A percentile compares a stretch with the other conserved stretches of the same genome.
Evolutionary conservation across 1,139 yeast species (phyloP).

Genomic region (Keqinozyma sinolaborantium): DNA sequence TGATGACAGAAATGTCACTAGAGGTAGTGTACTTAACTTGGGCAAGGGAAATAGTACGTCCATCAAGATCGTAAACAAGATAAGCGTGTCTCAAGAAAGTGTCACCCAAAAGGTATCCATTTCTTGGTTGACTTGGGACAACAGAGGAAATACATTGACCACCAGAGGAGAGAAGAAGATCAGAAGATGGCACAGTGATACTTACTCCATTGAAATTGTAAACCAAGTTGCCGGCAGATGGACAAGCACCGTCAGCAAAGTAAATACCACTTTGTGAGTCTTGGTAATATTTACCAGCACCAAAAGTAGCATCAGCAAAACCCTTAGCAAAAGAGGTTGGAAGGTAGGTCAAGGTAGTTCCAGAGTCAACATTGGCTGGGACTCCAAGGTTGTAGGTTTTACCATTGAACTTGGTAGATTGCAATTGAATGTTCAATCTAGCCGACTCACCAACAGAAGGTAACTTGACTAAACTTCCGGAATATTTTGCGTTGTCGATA

Average conservation of each 20-base stretch:
- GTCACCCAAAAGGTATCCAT: constrained; percentile 15
- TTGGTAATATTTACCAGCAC: constrained; percentile 3
- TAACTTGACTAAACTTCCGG: constrained; percentile 17
- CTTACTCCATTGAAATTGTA: constrained; percentile 28
- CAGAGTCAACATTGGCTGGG: constrained; percentile 48
- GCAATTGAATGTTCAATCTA: constrained; percentile 5
- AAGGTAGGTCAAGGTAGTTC: constrained; percentile 58
- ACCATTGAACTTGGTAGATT: constrained; percentile 4
- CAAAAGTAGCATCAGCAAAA: constrained; percentile 33
- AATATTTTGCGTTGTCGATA: constrained; percentile 22
- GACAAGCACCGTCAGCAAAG: background rate
- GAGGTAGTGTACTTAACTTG: constrained; percentile 41
- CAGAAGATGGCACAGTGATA: constrained; percentile 22
- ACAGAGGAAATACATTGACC: constrained; percentile 15
- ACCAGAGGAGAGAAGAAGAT: constrained; percentile 1
- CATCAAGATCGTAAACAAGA: constrained; percentile 22
- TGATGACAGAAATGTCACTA: background rate
- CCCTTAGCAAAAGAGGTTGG: constrained; percentile 38
- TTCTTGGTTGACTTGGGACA: constrained; percentile 9
- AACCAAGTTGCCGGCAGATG: background rate
- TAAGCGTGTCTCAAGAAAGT: constrained; percentile 23
- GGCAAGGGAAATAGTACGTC: constrained; percentile 58
- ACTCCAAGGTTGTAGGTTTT: constrained; percentile 32
- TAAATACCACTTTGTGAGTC: constrained; percentile 11
- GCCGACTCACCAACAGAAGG: constrained; percentile 1